A percentile compares a stretch with the other conserved stretches of the same genome.
Evolutionary conservation across 768 basidiomycete genomes (phyloP).

Genomic region (Guyanaporus albipodus): DNA sequence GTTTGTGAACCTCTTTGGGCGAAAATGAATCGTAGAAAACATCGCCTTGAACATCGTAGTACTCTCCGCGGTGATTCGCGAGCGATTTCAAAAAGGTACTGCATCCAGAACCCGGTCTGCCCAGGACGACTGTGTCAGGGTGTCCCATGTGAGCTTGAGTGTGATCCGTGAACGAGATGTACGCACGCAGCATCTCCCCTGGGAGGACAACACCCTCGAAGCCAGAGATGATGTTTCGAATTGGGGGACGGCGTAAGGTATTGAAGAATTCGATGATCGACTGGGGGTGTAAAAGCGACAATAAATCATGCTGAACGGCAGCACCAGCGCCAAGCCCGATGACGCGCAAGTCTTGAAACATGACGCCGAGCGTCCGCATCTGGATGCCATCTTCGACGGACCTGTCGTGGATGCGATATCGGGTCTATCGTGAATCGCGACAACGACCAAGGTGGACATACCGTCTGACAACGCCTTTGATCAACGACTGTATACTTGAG

Average conservation of each 20-base stretch:
- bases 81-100: slow-evolving; percentile 79
- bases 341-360: slow-evolving; percentile 56
- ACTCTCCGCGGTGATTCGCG: slow-evolving; percentile 71
- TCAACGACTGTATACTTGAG: slow-evolving; percentile 10
- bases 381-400: slow-evolving; percentile 47
- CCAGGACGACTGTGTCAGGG: slow-evolving; percentile 76
- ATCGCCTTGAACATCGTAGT: slow-evolving; percentile 61
- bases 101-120: slow-evolving; percentile 83
- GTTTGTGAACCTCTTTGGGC: slow-evolving; percentile 55
- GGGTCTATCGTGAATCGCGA: background rate
- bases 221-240: slow-evolving; percentile 50
- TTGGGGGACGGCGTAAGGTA: slow-evolving; percentile 53
- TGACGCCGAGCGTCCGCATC: slow-evolving; percentile 54
- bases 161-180: background rate
- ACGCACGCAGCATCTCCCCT: slow-evolving; percentile 69
- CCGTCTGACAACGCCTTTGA: slow-evolving; percentile 14
- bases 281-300: slow-evolving; percentile 57
- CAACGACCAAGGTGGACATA: background rate
- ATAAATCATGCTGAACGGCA: slow-evolving; percentile 47
- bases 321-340: slow-evolving; percentile 51
- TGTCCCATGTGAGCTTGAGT: background rate
- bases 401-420: slow-evolving; percentile 27
- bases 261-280: slow-evolving; percentile 56
- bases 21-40: slow-evolving; percentile 75
- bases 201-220: slow-evolving; percentile 57